Percentiles rank a stretch among this genome's conserved stretches.
Evolutionary conservation across 768 basidiomycete species (phyloP).

Genomic region (Multifurca ochricompacta): DNA sequence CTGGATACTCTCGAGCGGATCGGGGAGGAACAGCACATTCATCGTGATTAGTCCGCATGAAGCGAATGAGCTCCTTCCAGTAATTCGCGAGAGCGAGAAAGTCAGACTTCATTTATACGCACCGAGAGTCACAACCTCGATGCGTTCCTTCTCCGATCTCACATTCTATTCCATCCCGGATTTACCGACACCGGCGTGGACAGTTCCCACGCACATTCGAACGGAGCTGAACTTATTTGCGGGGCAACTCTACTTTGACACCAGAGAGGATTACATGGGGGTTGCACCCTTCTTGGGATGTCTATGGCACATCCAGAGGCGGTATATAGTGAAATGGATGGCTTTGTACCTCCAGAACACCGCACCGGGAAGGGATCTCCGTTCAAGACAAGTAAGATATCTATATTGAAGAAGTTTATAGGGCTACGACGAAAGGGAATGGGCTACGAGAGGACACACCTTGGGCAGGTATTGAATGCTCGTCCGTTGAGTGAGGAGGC

Average conservation of each 20-base stretch:
- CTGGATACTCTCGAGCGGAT: slow-evolving; percentile 8
- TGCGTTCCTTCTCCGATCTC: slow-evolving; percentile 13
- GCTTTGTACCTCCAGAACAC: neutral
- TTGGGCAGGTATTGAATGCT: neutral
- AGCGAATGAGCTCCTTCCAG: slow-evolving; percentile 6
- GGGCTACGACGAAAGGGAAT: neutral
- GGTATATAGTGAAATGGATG: neutral
- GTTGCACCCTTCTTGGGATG: slow-evolving; percentile 3
- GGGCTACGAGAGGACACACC: neutral
- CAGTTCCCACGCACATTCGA: neutral
- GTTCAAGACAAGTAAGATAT: neutral
- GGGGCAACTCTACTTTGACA: slow-evolving; percentile 11
- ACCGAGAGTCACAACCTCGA: neutral
- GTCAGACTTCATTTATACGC: slow-evolving; percentile 13
- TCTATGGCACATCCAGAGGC: neutral
- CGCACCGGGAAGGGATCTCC: neutral
- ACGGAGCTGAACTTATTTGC: slow-evolving; percentile 3
- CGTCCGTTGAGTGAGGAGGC: neutral
- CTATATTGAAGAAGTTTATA: neutral
- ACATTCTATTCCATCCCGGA: neutral
- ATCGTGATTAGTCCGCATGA: slow-evolving; percentile 7
- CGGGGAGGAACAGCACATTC: neutral
- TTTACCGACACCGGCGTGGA: neutral
- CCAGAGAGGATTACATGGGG: neutral
- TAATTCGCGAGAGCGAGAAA: neutral